These are phyloP conservation scores for Ajuga chamaepitys DNA, from an alignment of 257 asterid species.

Conservation along the genomic window DNA sequence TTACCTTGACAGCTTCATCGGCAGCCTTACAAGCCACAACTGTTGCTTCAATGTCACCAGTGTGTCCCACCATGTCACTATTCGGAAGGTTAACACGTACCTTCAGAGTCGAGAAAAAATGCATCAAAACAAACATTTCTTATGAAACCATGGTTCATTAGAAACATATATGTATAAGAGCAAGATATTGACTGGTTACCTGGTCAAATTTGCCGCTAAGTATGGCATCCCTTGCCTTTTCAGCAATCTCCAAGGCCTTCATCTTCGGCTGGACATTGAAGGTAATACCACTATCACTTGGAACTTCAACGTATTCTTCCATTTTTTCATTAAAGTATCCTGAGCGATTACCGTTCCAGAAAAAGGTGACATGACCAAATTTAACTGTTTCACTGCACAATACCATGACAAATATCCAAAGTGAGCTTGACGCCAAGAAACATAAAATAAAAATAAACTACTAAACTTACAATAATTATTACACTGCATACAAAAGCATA, in stretches of 20 bases:
- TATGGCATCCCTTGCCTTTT: constrained; percentile 92
- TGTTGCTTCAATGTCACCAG: constrained; percentile 93
- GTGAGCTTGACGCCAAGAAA: not conserved
- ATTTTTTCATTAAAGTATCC: constrained; percentile 63
- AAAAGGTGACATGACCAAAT: constrained; percentile 93
- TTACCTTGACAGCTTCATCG: constrained; percentile 93
- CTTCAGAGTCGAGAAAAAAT: constrained; percentile 22
- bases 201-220: constrained; percentile 83
- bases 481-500: not conserved
- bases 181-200: constrained; percentile 34
- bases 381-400: constrained; percentile 86
- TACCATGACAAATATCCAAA: not conserved
- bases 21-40: constrained; percentile 92
- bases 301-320: constrained; percentile 95
- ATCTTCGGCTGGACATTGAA: constrained; percentile 89
- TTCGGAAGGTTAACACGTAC: constrained; percentile 90
- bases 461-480: not conserved
- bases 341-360: constrained; percentile 98
- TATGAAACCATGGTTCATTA: not conserved
- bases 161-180: not conserved
- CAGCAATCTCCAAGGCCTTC: constrained; percentile 93
- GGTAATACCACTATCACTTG: constrained; percentile 85
- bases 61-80: constrained; percentile 97
- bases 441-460: not conserved
- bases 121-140: not conserved